Evolutionary conservation across 2,329 filamentous ascomycete genomes (phyloP), one percentile per base, ranked within the genome.

Genomic region (Aspergillus persii): DNA sequence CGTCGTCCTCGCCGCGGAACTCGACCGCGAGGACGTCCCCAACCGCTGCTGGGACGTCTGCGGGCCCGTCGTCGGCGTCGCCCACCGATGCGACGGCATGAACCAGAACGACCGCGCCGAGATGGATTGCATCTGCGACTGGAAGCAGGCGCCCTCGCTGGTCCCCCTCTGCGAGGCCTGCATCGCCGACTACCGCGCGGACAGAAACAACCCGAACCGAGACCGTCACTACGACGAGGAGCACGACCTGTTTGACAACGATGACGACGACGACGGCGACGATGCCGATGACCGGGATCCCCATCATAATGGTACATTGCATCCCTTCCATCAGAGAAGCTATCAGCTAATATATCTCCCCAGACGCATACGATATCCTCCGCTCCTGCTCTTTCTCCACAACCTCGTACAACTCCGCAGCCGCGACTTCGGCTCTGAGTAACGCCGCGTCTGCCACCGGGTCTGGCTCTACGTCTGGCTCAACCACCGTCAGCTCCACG

Each of bases 141-240:
- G 66, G 69, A 58, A 63, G 9, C 51, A 61, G 27, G 69, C 69
- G 8, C 57, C 63, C n/a, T 68, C 60, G 7, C 60, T 66, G n/a
- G 59, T 73, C 15, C 70, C 71, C 4, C 62, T 69, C 41, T 73
- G 71, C 39, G 69, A 71, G n/a, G 71, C 70, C 33, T 73, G 71
- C 36, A 73, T 73, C 23, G 63, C 68, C n/a, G 60, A 72, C 50
- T 66, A 69, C 54, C 61, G 63, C 29, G 56, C 58, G 31, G 59
- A 59, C 15, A 47, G 61, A 15, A 56, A 59, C 18, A 58, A 61
- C n/a, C 18, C 61, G 26, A 31, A 61, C 7, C 36, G 36, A 12
- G 54, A 63, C 26, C 29, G 59, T 30, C 58, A 64, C 26, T n/a
- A 62, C 8, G 57, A 67, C 12, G 39, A 67, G 12, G 66, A 69